Base-by-base conservation (phyloP, 768 basidiomycete species). In the Kwoniella newhampshirensis region DNA sequence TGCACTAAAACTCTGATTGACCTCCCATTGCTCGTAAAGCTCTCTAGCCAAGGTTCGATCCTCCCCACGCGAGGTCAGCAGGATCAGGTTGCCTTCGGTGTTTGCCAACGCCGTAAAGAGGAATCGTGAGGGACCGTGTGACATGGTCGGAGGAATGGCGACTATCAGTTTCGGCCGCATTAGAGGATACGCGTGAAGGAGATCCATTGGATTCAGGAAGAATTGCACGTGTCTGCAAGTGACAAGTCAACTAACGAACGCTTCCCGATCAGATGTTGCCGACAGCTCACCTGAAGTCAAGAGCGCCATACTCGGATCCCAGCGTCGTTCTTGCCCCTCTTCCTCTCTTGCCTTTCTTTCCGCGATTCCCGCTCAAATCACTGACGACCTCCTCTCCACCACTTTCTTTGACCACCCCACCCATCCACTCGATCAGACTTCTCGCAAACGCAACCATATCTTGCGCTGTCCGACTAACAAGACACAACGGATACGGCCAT, bases 391-490 rank as follows among this genome's bases (percentile, higher is more conserved):
- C 87, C 72, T 88, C 89, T 1, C 89, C 87, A 60, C 94, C 91
- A 67, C 92, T 90, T 70, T 91, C 91, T 66, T 86, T 89, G 51
- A 96, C 86, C 13, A 89, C 91, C 0, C 96, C 94, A 9, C 96
- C 96, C 61, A 99, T 84, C 91, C 93, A 98, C 74, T 98, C 96
- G 84, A 96, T 94, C 88, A 98, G 87, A 80, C 89, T 93, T 57
- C 92, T 80, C 25, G 96, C 89, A 70, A 92, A 91, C 1, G 88
- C 87, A 32, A 96, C 77, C 87, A 96, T 94, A 77, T 99, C 94
- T 59, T 86, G 84, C 2, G 87, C 91, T 5, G 91, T 93, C 30
- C 87, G 83, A 45, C 89, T 89, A 36, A 98, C 82, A n/a, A 99
- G 82, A 74, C 94, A 98, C 32, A 99, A 89, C 0, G 94, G 96